Base-by-base conservation (phyloP, 2,329 filamentous ascomycete genomes). In the Coleophoma cylindrospora region DNA sequence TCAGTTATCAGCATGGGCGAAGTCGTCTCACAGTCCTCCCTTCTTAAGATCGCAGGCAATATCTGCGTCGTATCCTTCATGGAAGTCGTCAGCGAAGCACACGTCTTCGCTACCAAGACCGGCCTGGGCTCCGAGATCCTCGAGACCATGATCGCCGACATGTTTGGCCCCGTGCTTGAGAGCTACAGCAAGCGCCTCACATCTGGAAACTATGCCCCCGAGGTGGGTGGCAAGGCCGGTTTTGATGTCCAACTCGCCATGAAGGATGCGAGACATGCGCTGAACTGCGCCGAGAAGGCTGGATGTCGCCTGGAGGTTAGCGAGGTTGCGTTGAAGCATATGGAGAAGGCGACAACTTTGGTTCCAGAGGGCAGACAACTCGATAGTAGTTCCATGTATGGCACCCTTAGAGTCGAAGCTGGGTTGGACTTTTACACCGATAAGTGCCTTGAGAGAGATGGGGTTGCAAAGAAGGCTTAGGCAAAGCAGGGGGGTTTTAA, bases 311-410 rank as follows among this genome's bases (percentile, higher is more conserved):
- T 62, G 34, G 48, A 56, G 27, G 57, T 56, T 43, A 55, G 54
- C 11, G 57, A 61, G 43, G 50, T 60, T 15, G 60, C 52, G 15
- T 40, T 77, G 36, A 63, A 61, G n/a, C 68, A 76, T 52, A 60
- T 78, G 48, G 54, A 64, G 34, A 66, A 72, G 47, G 76, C 75
- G 0, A 71, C 65, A 22, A 45, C 37, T 1, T 73, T 66, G 0
- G 62, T 67, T 3, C 54, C 59, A 17, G 64, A 63, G 19, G 63
- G 54, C 0, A 63, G 73, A 37, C 57, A 60, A 2, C 57, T 79
- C 27, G 77, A 79, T 61, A 77, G 74, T 13, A 76, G 73, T 15
- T 69, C 70, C 17, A 69, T 79, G 58, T 80, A 74, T 62, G 76
- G 76, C 0, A 61, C 74, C 17, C 57, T 78, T 17, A 67, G 75